Conservation (phyloP, 805 yeast genomes). For the Pichia kluyveri region DNA sequence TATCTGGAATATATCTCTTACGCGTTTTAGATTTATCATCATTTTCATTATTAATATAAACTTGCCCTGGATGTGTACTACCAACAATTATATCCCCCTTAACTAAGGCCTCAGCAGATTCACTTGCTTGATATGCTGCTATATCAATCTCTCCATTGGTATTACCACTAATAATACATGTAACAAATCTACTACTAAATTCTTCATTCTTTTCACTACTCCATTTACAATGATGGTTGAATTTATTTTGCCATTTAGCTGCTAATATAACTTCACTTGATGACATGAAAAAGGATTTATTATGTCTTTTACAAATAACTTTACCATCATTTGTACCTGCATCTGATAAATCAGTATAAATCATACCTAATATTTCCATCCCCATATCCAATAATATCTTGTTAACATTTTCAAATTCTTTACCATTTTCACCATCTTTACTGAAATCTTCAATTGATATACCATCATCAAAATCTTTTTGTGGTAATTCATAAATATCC, state of each 20-base stretch:
- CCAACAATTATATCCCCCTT: slow-evolving; percentile 80
- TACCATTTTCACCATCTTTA: slow-evolving; percentile 31
- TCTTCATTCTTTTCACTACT: slow-evolving; percentile 39
- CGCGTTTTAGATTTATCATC: slow-evolving; percentile 33
- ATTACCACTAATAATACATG: slow-evolving; percentile 93
- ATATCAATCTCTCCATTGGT: slow-evolving; percentile 82
- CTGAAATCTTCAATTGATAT: slow-evolving; percentile 50
- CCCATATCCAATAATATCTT: slow-evolving; percentile 51
- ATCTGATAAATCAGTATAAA: slow-evolving; percentile 86
- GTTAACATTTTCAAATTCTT: slow-evolving; percentile 28
- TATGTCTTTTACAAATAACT: slow-evolving; percentile 87
- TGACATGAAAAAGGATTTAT: slow-evolving; percentile 80
- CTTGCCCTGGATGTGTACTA: slow-evolving; percentile 83
- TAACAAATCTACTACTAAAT: slow-evolving; percentile 85
- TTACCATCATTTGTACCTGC: slow-evolving; percentile 81
- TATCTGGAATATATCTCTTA: slow-evolving; percentile 87
- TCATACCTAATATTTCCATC: slow-evolving; percentile 64
- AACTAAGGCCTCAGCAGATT: slow-evolving; percentile 79
- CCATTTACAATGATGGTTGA: slow-evolving; percentile 58
- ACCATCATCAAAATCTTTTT: slow-evolving; percentile 80
- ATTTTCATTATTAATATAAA: slow-evolving; percentile 66
- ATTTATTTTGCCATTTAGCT: slow-evolving; percentile 60
- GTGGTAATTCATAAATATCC: slow-evolving; percentile 91
- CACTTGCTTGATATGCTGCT: slow-evolving; percentile 80
- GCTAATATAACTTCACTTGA: slow-evolving; percentile 84